Base-by-base conservation (phyloP, 805 yeast genomes). In the Ogataea siamensis region DNA sequence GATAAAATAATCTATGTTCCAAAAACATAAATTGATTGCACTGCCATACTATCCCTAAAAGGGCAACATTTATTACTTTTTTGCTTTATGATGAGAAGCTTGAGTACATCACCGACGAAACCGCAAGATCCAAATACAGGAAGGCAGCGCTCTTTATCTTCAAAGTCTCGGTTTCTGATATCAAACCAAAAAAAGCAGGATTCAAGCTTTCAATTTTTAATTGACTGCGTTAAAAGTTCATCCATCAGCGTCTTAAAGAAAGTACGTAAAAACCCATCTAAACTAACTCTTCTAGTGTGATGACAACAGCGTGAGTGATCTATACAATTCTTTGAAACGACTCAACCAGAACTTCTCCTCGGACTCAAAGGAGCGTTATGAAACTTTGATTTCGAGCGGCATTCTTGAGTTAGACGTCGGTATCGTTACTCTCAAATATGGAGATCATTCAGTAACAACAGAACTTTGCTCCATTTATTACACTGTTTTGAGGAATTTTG, bases 151-250 rank as follows among this genome's bases (percentile, higher is more conserved):
- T 34, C 49, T 3, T 22, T 32, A 7, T 23, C 40, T n/a, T 33
- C 37, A 8, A 29, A 37, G 16, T 28, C 40, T 3, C 19, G 49
- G 13, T 45, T 45, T 37, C 11, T 32, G 11, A 40, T 39, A 17
- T 33, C 28, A 13, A 28, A 33, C 16, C 45, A 40, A 22, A 44
- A 46, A 22, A 43, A 38, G 30, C 45, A 35, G 10, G 54, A 50
- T 28, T 44, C 52, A 2, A 46, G 52, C 19, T 50, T 50, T 23
- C 52, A 43, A 15, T 50, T 39, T 25, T 27, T 50, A 15, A 24
- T 50, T 8, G 49, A 44, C 28, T 47, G 43, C 14, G 43, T 45
- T 17, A 32, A 31, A 10, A 42, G 14, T 15, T 20, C 45, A 5
- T 23, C 45, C 4, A 11, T 22, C 13, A 21, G 25, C 18, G 36